Percentiles rank a stretch among this genome's conserved stretches.
phyloP scores from a whole-genome alignment of 2,329 filamentous ascomycete genomes.

The Neurospora crassa region DNA sequence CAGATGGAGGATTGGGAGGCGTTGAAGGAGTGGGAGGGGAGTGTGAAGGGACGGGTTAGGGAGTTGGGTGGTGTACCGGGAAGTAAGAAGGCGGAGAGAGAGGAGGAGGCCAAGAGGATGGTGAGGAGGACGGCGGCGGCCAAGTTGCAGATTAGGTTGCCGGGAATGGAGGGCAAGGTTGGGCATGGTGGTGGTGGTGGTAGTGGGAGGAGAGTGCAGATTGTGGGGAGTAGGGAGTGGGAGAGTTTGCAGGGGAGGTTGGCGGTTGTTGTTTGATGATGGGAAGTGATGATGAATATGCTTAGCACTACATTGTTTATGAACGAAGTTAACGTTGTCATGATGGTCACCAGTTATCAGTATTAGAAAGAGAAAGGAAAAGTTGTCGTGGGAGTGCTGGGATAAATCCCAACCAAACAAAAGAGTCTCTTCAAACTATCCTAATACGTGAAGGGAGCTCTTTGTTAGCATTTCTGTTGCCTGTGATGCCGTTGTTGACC shows the following conservation, averaged over 20 bases:
- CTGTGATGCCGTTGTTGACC: neutral
- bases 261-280: slow-evolving; percentile 9
- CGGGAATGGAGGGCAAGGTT: slow-evolving; percentile 35
- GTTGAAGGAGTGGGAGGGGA: slow-evolving; percentile 49
- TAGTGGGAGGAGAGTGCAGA: slow-evolving; percentile 33
- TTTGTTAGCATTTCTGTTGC: neutral
- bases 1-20: slow-evolving; percentile 56
- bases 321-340: neutral
- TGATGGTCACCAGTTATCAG: neutral
- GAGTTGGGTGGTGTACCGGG: slow-evolving; percentile 9
- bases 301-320: neutral
- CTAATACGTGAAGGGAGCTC: neutral
- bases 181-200: slow-evolving; percentile 26
- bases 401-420: neutral
- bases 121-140: slow-evolving; percentile 30
- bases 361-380: neutral
- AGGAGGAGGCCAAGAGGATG: slow-evolving; percentile 21
- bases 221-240: slow-evolving; percentile 47
- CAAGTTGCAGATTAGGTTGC: slow-evolving; percentile 41
- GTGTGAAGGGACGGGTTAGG: slow-evolving; percentile 40
- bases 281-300: neutral
- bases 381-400: neutral
- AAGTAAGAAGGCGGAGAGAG: slow-evolving; percentile 2
- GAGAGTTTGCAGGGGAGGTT: slow-evolving; percentile 40
- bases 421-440: neutral